Evolutionary conservation across 371 early-diverging fungal species (phyloP).

Genomic region (Thermomucor indicae-seudaticae): DNA sequence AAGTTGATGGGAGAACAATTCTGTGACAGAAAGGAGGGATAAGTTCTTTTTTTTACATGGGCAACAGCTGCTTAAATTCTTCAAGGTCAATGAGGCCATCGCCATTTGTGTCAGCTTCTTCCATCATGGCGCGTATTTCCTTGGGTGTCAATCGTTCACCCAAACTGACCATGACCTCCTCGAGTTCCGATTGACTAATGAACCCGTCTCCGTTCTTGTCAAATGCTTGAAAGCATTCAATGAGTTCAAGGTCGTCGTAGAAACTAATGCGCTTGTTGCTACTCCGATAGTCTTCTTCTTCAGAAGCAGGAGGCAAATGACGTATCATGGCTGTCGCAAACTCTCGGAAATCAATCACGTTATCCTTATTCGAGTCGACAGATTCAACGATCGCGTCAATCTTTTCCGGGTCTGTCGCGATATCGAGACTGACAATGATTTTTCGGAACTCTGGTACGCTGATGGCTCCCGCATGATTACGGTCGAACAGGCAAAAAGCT

Average conservation of each 20-base stretch:
- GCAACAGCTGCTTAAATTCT: conserved; percentile 59
- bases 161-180: conserved; percentile 63
- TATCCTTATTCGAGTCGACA: conserved; percentile 41
- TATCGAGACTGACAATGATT: conserved; percentile 68
- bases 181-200: conserved; percentile 67
- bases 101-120: conserved; percentile 71
- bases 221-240: conserved; percentile 66
- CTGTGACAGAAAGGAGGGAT: no score
- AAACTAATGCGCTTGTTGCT: conserved; percentile 14
- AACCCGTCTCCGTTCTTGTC: conserved; percentile 72
- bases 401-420: conserved; percentile 61
- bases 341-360: conserved; percentile 61
- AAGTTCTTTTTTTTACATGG: conserved; percentile 4
- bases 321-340: conserved; percentile 63
- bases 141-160: conserved; percentile 65
- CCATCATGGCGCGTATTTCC: conserved; percentile 81
- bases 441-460: conserved; percentile 56
- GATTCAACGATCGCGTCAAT: conserved; percentile 54
- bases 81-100: conserved; percentile 63
- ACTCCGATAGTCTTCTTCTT: not conserved
- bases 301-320: conserved; percentile 7
- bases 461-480: conserved; percentile 52
- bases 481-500: conserved; percentile 66
- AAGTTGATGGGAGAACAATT: no score
- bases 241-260: conserved; percentile 58